Conservation (phyloP, 306 rosid species). For the Fagus crenata region DNA sequence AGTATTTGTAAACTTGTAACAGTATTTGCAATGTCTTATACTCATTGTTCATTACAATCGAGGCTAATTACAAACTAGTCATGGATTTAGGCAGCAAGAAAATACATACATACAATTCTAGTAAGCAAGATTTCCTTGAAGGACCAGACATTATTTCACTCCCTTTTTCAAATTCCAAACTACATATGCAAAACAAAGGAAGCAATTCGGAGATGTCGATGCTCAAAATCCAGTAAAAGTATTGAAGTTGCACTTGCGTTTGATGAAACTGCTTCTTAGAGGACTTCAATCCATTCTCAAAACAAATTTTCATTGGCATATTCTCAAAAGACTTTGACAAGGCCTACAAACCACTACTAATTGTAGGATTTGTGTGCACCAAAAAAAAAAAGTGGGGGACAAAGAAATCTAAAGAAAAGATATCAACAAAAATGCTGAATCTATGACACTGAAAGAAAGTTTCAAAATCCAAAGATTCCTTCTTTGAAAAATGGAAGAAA, state of each 20-base stretch:
- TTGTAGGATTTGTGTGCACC: conserved; percentile 14
- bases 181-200: background rate
- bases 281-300: conserved; percentile 5
- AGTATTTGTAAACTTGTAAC: background rate
- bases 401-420: conserved; percentile 10
- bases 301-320: background rate
- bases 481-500: conserved; percentile 25
- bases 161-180: background rate
- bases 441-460: conserved; percentile 21
- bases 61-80: background rate
- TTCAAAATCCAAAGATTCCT: conserved; percentile 28
- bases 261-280: background rate
- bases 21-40: background rate
- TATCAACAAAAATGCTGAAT: conserved; percentile 28
- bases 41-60: background rate
- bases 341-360: conserved; percentile 4
- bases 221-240: background rate
- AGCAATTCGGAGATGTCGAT: no score
- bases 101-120: background rate
- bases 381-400: background rate
- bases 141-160: background rate
- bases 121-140: background rate
- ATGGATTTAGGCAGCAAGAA: background rate
- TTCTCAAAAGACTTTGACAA: background rate
- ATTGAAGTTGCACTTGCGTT: background rate